phyloP scores from a whole-genome alignment of 148 eudicot genomes.

The Tetragonia tetragonoides region DNA sequence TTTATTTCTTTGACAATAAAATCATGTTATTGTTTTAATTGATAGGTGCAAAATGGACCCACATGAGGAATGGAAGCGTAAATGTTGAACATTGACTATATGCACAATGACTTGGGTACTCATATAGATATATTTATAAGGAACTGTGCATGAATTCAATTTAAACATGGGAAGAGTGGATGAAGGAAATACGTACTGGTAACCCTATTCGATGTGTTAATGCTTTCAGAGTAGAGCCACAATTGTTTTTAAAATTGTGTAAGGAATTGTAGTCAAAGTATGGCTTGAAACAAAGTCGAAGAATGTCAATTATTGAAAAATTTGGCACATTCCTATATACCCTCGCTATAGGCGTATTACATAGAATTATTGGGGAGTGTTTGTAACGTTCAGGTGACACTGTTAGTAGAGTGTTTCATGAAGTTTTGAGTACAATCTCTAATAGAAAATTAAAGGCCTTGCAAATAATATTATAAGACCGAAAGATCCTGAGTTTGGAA shows the following conservation, averaged over 20 bases:
- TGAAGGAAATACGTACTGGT: neutral
- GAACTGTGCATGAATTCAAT: constrained; percentile 5
- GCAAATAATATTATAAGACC: constrained; percentile 8
- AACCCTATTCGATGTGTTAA: constrained; percentile 13
- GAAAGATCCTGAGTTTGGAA: neutral
- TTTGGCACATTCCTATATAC: neutral
- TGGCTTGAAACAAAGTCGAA: neutral
- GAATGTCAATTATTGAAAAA: neutral
- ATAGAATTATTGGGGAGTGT: neutral
- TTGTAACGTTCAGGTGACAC: neutral
- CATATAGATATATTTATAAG: constrained; percentile 6
- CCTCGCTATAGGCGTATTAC: neutral
- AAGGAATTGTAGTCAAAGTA: neutral
- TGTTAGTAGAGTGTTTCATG: neutral
- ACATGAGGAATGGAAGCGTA: neutral
- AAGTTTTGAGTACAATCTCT: neutral
- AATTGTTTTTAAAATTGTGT: constrained; percentile 8
- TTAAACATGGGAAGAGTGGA: neutral
- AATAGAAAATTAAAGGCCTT: neutral
- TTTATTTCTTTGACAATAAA: too few species aligned
- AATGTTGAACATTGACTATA: neutral
- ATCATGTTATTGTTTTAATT: neutral
- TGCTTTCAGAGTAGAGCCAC: constrained; percentile 2
- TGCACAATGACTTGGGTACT: neutral
- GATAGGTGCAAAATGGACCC: neutral